A percentile compares a stretch with the other conserved stretches of the same genome.
These are phyloP conservation scores for Yarrowia sp. DNA, from an alignment of 805 yeast species.

Conservation along the genomic window DNA sequence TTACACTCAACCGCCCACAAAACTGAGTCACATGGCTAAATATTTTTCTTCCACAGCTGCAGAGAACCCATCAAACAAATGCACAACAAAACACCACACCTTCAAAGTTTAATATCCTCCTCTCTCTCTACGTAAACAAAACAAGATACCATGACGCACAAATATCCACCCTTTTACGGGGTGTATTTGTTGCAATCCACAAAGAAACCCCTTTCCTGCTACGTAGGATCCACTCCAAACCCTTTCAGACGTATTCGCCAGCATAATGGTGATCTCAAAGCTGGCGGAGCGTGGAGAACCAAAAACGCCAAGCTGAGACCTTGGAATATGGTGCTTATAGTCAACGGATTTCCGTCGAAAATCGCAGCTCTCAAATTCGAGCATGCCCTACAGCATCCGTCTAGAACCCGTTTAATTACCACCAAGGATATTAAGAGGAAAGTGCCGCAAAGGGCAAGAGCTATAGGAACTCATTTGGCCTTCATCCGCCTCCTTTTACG, in stretches of 20 bases:
- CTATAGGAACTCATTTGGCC: slow-evolving; percentile 35
- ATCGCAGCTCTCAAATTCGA: slow-evolving; percentile 75
- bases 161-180: slow-evolving; percentile 50
- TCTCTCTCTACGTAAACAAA: too few relatives aligned
- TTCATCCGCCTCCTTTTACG: slow-evolving; percentile 35
- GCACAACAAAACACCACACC: neutral
- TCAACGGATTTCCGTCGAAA: slow-evolving; percentile 70
- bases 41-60: too few relatives aligned
- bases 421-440: slow-evolving; percentile 43
- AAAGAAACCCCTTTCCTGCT: slow-evolving; percentile 57
- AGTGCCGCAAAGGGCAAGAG: slow-evolving; percentile 22
- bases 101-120: neutral
- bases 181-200: slow-evolving; percentile 67
- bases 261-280: slow-evolving; percentile 66
- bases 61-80: neutral
- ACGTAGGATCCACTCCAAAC: slow-evolving; percentile 81
- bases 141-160: slow-evolving; percentile 20
- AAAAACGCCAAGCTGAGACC: slow-evolving; percentile 59
- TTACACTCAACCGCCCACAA: neutral
- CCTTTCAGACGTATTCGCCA: slow-evolving; percentile 68
- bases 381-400: slow-evolving; percentile 78
- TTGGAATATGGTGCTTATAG: slow-evolving; percentile 65
- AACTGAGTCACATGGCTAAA: neutral
- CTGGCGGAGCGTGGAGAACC: slow-evolving; percentile 72
- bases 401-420: slow-evolving; percentile 60